Evolutionary conservation across 768 basidiomycete species (phyloP).

Genomic region (Pleurotus ostreatus): DNA sequence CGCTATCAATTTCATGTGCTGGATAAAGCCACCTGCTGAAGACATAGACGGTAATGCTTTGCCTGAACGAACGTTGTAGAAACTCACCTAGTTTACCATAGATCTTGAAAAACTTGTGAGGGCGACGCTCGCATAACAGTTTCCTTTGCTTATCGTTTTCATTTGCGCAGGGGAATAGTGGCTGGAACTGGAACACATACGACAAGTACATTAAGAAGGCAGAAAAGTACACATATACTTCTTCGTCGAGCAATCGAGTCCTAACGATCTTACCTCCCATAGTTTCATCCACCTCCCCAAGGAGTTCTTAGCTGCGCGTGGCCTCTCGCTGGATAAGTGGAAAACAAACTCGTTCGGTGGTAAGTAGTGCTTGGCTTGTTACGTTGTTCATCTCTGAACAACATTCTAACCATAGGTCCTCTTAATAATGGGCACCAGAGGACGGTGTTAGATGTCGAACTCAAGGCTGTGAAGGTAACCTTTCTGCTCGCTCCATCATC

Average conservation of each 20-base stretch:
- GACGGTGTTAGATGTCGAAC: background rate
- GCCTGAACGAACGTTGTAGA: background rate
- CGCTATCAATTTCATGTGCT: constrained; percentile 16
- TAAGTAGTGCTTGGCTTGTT: background rate
- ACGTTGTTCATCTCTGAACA: too few relatives aligned
- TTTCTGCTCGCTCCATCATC: background rate
- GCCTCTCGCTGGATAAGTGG: background rate
- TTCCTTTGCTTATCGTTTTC: background rate
- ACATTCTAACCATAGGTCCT: background rate
- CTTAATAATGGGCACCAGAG: background rate
- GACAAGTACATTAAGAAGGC: constrained; percentile 8
- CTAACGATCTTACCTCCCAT: background rate
- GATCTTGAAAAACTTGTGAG: constrained; percentile 13
- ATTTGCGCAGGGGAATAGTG: too few relatives aligned
- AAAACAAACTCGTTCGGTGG: background rate
- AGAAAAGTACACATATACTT: background rate
- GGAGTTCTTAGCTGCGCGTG: background rate
- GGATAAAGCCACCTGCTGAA: constrained; percentile 10
- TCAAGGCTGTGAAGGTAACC: background rate
- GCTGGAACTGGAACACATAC: constrained; percentile 11
- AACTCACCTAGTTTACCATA: background rate
- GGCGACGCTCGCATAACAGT: background rate
- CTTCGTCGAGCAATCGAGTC: background rate
- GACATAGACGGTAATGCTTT: constrained; percentile 14
- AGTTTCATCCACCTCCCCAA: background rate